These are phyloP conservation scores for Ophiocordyceps australis DNA, from an alignment of 2,329 filamentous ascomycete genomes.

Conservation along the genomic window DNA sequence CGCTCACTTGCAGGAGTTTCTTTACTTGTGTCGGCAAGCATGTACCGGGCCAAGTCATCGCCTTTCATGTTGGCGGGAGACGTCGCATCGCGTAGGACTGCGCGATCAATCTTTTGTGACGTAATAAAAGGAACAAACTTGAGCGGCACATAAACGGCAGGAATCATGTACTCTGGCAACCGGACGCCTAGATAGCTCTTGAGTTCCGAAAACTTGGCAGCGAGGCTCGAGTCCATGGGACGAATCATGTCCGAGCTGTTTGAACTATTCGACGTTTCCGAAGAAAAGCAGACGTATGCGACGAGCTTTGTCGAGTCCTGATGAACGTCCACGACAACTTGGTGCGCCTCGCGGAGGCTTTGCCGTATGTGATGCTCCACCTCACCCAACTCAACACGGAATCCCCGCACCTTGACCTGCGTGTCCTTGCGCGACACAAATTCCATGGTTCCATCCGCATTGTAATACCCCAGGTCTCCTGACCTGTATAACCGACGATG, in stretches of 20 bases:
- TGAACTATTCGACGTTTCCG: background rate
- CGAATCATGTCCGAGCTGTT: background rate
- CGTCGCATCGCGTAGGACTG: conserved; percentile 1
- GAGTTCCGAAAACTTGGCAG: background rate
- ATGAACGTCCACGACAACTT: background rate
- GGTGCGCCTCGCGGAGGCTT: background rate
- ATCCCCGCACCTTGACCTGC: conserved; percentile 1
- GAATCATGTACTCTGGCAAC: conserved; percentile 3
- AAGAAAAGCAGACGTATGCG: background rate
- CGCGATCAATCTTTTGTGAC: conserved; percentile 3
- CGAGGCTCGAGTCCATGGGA: background rate
- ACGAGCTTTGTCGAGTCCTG: background rate
- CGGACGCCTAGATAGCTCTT: background rate
- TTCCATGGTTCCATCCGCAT: background rate
- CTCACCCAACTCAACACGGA: conserved; percentile 1
- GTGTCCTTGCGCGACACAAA: conserved; percentile 1
- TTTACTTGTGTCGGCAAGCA: background rate
- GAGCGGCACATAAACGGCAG: conserved; percentile 2
- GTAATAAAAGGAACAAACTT: conserved; percentile 2
- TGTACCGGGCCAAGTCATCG: background rate
- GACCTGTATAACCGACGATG: background rate
- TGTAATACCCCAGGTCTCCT: conserved; percentile 1
- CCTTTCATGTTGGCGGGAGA: background rate
- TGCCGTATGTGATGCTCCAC: background rate
- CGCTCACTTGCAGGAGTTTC: conserved; percentile 2